Evolutionary conservation across 2,329 filamentous ascomycete genomes (phyloP).

Genomic region (Penicillium hordei): DNA sequence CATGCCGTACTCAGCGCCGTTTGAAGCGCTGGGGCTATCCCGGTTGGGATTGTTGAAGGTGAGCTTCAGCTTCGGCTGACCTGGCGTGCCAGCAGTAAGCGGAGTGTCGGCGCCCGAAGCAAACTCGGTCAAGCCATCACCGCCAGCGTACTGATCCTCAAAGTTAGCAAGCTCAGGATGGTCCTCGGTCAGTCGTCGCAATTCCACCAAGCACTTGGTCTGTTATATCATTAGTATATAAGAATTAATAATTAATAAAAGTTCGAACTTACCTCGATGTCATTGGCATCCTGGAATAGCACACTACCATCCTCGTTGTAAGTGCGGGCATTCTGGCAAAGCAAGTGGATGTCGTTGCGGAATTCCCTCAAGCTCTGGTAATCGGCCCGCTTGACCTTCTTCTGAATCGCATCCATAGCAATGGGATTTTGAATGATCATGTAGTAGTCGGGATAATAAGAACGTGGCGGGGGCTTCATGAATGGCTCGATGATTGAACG

Average conservation of each 20-base stretch:
- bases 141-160: constrained; percentile 51
- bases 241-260: background rate
- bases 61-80: constrained; percentile 67
- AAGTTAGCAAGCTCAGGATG: constrained; percentile 59
- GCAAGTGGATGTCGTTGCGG: constrained; percentile 74
- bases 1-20: constrained; percentile 34
- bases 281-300: constrained; percentile 86
- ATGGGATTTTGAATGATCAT: constrained; percentile 89
- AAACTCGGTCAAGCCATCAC: constrained; percentile 53
- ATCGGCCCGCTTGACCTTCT: constrained; percentile 93
- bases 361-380: constrained; percentile 81
- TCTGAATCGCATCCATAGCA: constrained; percentile 91
- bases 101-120: constrained; percentile 59
- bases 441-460: constrained; percentile 93
- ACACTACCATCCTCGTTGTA: constrained; percentile 97
- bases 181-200: constrained; percentile 55
- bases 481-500: constrained; percentile 92
- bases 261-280: constrained; percentile 74
- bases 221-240: constrained; percentile 21
- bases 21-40: constrained; percentile 34
- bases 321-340: constrained; percentile 88
- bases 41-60: constrained; percentile 52
- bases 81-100: constrained; percentile 56
- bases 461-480: constrained; percentile 83
- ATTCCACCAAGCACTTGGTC: constrained; percentile 53